Base-by-base conservation (phyloP, 805 yeast genomes). In the Yamadazyma ubonensis region DNA sequence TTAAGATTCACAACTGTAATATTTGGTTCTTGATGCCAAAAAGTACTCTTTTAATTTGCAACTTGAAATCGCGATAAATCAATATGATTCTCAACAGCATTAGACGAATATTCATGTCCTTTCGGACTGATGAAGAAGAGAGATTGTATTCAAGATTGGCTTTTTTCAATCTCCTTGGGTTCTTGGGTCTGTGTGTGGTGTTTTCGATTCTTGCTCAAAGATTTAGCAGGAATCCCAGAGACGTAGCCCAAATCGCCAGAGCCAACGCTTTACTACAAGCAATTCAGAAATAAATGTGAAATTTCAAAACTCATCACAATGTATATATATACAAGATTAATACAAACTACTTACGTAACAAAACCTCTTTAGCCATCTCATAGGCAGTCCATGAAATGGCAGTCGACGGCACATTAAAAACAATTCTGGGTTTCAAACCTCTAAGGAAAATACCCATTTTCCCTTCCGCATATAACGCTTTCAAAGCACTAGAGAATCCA, bases 381-480 rank as follows among this genome's bases (percentile, higher is more conserved):
- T 91, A 91, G 19, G 96, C 87, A 1, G 98, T 91, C 98, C 98
- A 91, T 49, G 95, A 82, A 46, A 91, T 89, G 15, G 98, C 98
- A 6, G 98, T 91, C 33, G 95, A 81, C 16, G 99, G 99, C 59
- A 91, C 89, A 61, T 89, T 89, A 50, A 93, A 85, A 22, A 91
- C 81, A 41, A 93, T 81, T 63, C 99, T 79, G 33, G 99, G 97
- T 55, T 83, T 80, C 54, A 88, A 71, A 14, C 99, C 99, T 51
- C 95, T 75, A 54, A 75, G 58, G 59, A 93, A 93, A 0, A 95
- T 93, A 14, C 52, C 48, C 48, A 71, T 54, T 5, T 90, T 90
- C 33, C 79, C 79, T 33, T 71, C 69, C 41, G 66, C 54, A 53
- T 78, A 81, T 39, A 91, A 75, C 14, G 82, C 85, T 30, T 52